Percentiles rank a stretch among this genome's conserved stretches.
phyloP scores from a whole-genome alignment of 2,329 filamentous ascomycete genomes.

The Ophiostoma pallidulum region DNA sequence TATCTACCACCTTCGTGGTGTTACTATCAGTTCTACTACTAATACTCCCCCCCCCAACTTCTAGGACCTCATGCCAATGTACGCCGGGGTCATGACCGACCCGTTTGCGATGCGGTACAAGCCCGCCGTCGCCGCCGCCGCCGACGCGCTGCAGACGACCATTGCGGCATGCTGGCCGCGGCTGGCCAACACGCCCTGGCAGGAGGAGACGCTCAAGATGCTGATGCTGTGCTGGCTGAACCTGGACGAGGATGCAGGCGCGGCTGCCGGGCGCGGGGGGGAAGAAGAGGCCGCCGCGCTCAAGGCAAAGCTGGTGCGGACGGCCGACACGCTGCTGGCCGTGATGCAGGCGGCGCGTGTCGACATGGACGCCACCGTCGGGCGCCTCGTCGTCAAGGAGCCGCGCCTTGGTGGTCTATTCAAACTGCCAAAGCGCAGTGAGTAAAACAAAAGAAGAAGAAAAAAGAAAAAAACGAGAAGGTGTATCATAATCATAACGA shows the following conservation, averaged over 20 bases:
- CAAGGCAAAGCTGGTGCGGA: constrained; percentile 24
- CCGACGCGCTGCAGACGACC: constrained; percentile 44
- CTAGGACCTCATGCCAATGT: constrained; percentile 57
- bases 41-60: neutral
- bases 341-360: constrained; percentile 20
- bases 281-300: constrained; percentile 20
- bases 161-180: constrained; percentile 62
- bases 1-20: too few species aligned
- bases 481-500: too few species aligned
- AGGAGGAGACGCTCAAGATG: constrained; percentile 54
- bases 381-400: constrained; percentile 29
- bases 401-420: constrained; percentile 28
- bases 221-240: constrained; percentile 55
- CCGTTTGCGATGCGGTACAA: constrained; percentile 53
- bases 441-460: too few species aligned
- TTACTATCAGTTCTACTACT: too few species aligned
- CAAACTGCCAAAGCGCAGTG: too few species aligned
- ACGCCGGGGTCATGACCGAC: constrained; percentile 56
- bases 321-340: constrained; percentile 28
- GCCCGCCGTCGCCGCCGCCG: constrained; percentile 42
- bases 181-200: constrained; percentile 43
- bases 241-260: constrained; percentile 30
- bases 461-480: constrained; percentile 2
- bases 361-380: constrained; percentile 22
- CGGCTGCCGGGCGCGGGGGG: constrained; percentile 15